A percentile compares a stretch with the other conserved stretches of the same genome.
Evolutionary conservation across 2,329 filamentous ascomycete species (phyloP).

Genomic region (Bipolaris victoriae): DNA sequence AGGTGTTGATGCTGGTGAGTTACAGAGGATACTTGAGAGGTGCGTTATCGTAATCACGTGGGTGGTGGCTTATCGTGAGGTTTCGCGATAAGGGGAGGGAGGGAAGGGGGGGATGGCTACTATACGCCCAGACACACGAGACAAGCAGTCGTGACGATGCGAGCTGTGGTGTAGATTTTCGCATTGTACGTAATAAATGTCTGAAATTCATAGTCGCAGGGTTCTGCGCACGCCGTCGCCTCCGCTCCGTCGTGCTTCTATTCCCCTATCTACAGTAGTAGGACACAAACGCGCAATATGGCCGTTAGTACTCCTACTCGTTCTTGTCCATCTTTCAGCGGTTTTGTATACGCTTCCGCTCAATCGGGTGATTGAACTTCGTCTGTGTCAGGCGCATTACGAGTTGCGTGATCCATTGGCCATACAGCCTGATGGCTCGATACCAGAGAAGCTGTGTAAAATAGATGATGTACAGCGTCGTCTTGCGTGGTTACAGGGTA

Average conservation of each 20-base stretch:
- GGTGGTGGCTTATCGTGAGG: conserved; percentile 12
- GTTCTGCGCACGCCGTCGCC: conserved; percentile 11
- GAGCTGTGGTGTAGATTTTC: not conserved
- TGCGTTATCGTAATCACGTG: conserved; percentile 15
- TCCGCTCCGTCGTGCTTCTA: conserved; percentile 15
- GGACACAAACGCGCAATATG: conserved; percentile 25
- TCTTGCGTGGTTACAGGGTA: conserved; percentile 61
- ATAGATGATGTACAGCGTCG: conserved; percentile 58
- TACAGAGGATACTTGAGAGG: no score
- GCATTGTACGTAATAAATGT: not conserved
- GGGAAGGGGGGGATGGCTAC: not conserved
- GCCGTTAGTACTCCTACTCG: conserved; percentile 40
- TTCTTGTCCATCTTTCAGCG: conserved; percentile 42
- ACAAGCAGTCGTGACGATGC: not conserved
- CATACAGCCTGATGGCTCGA: conserved; percentile 45
- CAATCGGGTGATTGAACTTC: conserved; percentile 46
- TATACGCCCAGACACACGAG: not conserved
- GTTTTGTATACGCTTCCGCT: conserved; percentile 47
- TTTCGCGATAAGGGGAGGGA: not conserved
- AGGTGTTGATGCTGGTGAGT: no score
- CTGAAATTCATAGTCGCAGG: conserved; percentile 7
- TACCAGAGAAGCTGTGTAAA: conserved; percentile 63
- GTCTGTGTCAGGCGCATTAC: conserved; percentile 60
- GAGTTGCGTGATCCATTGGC: conserved; percentile 47
- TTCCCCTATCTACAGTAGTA: not conserved